Evolutionary conservation across 2,329 filamentous ascomycete genomes (phyloP), one percentile per base, ranked within the genome.

Genomic region (Annulohypoxylon truncatum): DNA sequence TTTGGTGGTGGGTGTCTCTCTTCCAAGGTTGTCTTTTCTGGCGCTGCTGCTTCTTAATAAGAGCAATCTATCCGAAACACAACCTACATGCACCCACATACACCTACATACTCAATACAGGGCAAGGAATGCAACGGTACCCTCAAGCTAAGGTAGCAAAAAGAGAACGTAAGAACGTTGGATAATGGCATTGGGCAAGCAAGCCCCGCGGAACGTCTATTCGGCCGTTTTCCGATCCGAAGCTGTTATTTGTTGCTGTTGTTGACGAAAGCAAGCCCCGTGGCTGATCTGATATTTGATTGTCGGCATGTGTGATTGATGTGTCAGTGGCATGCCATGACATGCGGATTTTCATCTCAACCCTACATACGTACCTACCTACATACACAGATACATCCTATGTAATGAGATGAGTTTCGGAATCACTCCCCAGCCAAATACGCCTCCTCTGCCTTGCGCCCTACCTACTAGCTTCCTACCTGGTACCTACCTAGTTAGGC

Each of bases 41-140:
- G 4, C 2, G 47, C 44, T 51, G 42, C 51, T 48, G 61, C 57
- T 64, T 67, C 61, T 69, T 64, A 67, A 62, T 57, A 50, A 60
- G 67, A 62, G 38, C 52, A 69, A 67, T 69, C 26, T 69, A 33
- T 67, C 44, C 67, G 67, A 69, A 69, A 69, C 67, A 60, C 54
- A 9, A 56, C 48, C 33, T 69, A 64, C 67, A 61, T 68, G 20
- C 28, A 33, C 6, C 12, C n/a, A n/a, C n/a, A n/a, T n/a, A n/a
- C n/a, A n/a, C n/a, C 2, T 46, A 46, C 52, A 38, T 38, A 18
- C n/a, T n/a, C n/a, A 35, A 38, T 38, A 55, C 28, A 26, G 51
- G 22, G 26, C 52, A 10, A 24, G 33, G 26, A 48, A 66, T 63
- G 31, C 59, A 44, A 66, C 44, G 44, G 13, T 28, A 48, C 58